Conservation (phyloP, 2,329 filamentous ascomycete genomes). For the Claviceps africana region DNA sequence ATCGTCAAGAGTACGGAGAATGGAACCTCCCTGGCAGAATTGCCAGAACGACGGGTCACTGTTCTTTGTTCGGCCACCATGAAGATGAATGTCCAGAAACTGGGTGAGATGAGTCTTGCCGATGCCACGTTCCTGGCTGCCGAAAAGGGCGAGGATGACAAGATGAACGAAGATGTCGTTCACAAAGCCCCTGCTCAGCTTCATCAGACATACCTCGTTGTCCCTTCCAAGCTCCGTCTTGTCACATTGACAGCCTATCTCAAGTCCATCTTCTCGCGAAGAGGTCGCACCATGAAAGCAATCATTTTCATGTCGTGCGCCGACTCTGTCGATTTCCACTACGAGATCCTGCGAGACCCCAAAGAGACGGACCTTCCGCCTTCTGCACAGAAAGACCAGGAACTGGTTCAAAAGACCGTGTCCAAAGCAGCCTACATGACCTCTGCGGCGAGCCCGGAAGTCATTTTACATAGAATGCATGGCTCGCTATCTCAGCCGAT, state of each 20-base stretch:
- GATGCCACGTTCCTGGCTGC: constrained; percentile 80
- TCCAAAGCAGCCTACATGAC: constrained; percentile 58
- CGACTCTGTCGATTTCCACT: constrained; percentile 94
- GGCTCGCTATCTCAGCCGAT: constrained; percentile 80
- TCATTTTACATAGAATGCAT: constrained; percentile 77
- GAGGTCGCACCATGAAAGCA: constrained; percentile 87
- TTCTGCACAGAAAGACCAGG: constrained; percentile 18
- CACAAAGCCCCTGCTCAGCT: constrained; percentile 73
- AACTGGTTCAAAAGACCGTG: constrained; percentile 44
- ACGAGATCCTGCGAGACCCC: constrained; percentile 54
- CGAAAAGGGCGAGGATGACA: constrained; percentile 33
- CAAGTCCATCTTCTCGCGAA: constrained; percentile 75
- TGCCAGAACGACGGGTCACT: constrained; percentile 67
- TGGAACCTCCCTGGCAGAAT: constrained; percentile 41
- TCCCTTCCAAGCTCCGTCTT: constrained; percentile 77
- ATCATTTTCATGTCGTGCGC: constrained; percentile 96
- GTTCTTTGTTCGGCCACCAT: constrained; percentile 92
- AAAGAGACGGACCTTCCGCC: constrained; percentile 15
- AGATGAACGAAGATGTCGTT: constrained; percentile 42
- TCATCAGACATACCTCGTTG: constrained; percentile 79
- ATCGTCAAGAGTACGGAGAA: constrained; percentile 46
- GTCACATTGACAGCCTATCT: constrained; percentile 76
- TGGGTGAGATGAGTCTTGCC: constrained; percentile 89
- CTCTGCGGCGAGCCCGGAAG: constrained; percentile 53
- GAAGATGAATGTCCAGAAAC: constrained; percentile 90